These are phyloP conservation scores for Leptographium radiaticola DNA, from an alignment of 2,329 filamentous ascomycete species.

Conservation along the genomic window DNA sequence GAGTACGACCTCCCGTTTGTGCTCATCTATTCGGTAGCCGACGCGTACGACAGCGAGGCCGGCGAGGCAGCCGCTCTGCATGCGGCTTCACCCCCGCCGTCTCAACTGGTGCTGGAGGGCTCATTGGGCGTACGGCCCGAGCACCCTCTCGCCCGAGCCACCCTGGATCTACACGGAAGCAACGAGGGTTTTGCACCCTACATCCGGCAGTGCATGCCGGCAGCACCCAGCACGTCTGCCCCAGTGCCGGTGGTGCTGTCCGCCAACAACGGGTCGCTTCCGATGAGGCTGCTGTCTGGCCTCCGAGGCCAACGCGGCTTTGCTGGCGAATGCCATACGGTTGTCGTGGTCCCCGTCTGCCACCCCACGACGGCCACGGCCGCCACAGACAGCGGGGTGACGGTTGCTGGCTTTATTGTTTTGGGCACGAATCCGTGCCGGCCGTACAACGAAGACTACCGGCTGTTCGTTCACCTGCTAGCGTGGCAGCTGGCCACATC, in stretches of 20 bases:
- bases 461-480: constrained; percentile 61
- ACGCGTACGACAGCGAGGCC: constrained; percentile 37
- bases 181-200: constrained; percentile 63
- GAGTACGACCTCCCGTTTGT: constrained; percentile 65
- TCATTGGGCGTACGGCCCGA: constrained; percentile 53
- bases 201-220: constrained; percentile 60
- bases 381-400: neutral
- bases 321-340: constrained; percentile 53
- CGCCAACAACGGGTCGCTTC: constrained; percentile 52
- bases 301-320: constrained; percentile 51
- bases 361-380: constrained; percentile 43
- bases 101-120: constrained; percentile 57
- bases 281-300: constrained; percentile 49
- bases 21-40: constrained; percentile 56
- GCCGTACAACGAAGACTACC: constrained; percentile 70
- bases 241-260: constrained; percentile 51
- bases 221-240: constrained; percentile 21
- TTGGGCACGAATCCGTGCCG: constrained; percentile 67
- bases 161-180: constrained; percentile 56
- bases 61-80: constrained; percentile 56
- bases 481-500: constrained; percentile 67
- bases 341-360: constrained; percentile 68
- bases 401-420: constrained; percentile 65
- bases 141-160: constrained; percentile 46
- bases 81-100: constrained; percentile 28